A percentile compares a stretch with the other conserved stretches of the same genome.
Conservation (phyloP, 2,329 filamentous ascomycete species). For the Hypoxylon sp. region DNA sequence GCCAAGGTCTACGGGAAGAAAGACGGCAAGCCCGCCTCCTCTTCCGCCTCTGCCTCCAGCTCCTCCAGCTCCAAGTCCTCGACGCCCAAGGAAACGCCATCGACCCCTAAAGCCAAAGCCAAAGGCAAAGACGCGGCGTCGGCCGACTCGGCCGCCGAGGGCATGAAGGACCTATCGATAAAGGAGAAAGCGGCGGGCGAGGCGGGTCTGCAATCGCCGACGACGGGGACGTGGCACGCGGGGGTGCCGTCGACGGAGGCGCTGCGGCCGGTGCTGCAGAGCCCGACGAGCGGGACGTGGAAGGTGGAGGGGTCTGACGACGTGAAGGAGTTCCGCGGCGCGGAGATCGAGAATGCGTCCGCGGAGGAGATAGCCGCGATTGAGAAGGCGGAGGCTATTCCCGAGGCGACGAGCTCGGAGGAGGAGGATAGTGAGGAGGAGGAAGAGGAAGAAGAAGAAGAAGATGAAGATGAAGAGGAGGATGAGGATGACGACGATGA, state of each 20-base stretch:
- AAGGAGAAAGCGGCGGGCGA: constrained; percentile 34
- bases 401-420: constrained; percentile 58
- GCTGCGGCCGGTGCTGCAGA: constrained; percentile 58
- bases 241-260: constrained; percentile 45
- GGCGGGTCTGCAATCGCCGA: constrained; percentile 63
- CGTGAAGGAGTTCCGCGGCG: constrained; percentile 48
- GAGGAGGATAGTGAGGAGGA: constrained; percentile 54
- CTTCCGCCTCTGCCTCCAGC: background rate
- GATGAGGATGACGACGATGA: constrained; percentile 48
- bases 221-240: constrained; percentile 60
- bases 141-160: constrained; percentile 39
- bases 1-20: constrained; percentile 67
- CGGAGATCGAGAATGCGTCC: constrained; percentile 54
- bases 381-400: constrained; percentile 59
- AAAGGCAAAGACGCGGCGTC: constrained; percentile 9
- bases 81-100: background rate
- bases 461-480: constrained; percentile 50
- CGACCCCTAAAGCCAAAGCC: background rate
- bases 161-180: constrained; percentile 44
- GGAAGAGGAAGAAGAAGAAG: constrained; percentile 51
- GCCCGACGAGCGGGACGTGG: constrained; percentile 61
- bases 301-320: constrained; percentile 52
- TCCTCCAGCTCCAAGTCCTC: background rate
- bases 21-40: constrained; percentile 24
- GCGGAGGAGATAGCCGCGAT: constrained; percentile 59